Evolutionary conservation across 1,284 basidiomycete genomes (phyloP).

Genomic region (Coriolopsis trogii): DNA sequence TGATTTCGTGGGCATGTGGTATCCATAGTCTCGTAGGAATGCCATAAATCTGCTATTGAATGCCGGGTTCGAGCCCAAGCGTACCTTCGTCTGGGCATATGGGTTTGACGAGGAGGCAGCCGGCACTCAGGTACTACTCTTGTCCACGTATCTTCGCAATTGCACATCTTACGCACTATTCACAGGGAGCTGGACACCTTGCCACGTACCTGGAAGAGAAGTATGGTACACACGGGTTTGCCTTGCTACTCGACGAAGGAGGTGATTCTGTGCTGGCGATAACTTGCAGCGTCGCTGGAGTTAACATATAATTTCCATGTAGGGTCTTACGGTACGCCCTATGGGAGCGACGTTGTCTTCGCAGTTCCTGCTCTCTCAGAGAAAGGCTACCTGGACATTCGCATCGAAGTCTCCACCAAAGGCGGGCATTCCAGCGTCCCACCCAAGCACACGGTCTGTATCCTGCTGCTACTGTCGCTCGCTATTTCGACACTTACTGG

Average conservation of each 20-base stretch:
- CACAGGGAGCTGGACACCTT: constrained; percentile 53
- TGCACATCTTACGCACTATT: background rate
- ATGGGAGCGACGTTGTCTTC: constrained; percentile 41
- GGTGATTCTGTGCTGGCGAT: constrained; percentile 29
- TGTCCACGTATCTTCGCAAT: background rate
- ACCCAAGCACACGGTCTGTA: constrained; percentile 53
- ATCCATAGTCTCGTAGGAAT: constrained; percentile 35
- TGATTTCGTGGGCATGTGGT: background rate
- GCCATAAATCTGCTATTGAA: constrained; percentile 55
- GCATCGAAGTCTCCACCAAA: constrained; percentile 47
- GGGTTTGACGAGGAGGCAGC: constrained; percentile 73
- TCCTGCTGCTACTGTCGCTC: no score
- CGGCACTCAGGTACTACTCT: constrained; percentile 45
- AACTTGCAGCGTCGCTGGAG: no score
- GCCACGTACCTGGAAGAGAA: constrained; percentile 46
- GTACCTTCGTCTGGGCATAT: constrained; percentile 63
- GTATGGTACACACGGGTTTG: constrained; percentile 55
- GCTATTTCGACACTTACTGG: background rate
- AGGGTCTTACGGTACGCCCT: constrained; percentile 37
- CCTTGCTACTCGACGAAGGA: constrained; percentile 57
- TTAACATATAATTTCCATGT: background rate
- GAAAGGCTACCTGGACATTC: constrained; percentile 66
- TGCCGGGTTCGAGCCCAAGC: constrained; percentile 49
- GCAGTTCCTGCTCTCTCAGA: constrained; percentile 58
- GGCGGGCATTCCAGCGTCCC: constrained; percentile 73